These are phyloP conservation scores for Zanthoxylum bungeanum DNA, from an alignment of 345 rosid genomes.

Conservation along the genomic window DNA sequence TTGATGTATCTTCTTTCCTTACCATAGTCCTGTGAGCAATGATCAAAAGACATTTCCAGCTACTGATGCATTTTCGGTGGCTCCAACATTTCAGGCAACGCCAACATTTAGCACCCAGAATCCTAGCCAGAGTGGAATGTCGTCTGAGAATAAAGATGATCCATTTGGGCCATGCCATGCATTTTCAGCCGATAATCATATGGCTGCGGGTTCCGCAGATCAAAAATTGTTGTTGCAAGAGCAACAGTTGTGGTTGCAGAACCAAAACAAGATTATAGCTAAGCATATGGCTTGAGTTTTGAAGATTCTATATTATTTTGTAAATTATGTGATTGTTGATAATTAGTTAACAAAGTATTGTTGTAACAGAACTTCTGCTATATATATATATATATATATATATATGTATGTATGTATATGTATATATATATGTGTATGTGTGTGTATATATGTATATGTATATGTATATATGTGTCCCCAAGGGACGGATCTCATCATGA, in stretches of 20 bases:
- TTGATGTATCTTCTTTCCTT: neutral
- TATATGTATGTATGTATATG: too few species aligned
- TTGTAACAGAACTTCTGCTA: too few species aligned
- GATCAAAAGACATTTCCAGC: constrained; percentile 8
- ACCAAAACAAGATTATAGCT: constrained; percentile 69
- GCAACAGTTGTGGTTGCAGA: constrained; percentile 66
- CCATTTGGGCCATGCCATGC: constrained; percentile 44
- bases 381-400: too few species aligned
- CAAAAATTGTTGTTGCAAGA: constrained; percentile 44
- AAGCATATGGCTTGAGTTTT: constrained; percentile 38
- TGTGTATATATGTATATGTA: too few species aligned
- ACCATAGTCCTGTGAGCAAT: neutral
- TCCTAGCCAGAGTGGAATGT: neutral
- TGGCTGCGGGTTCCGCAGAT: constrained; percentile 16
- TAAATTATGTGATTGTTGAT: neutral
- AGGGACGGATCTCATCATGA: too few species aligned
- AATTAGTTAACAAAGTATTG: constrained; percentile 5
- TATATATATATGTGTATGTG: too few species aligned
- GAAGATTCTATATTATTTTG: neutral
- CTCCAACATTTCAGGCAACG: constrained; percentile 53
- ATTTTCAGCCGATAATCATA: neutral
- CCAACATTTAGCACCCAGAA: constrained; percentile 31
- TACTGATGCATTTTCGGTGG: constrained; percentile 24
- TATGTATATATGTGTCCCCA: too few species aligned
- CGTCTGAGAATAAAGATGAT: constrained; percentile 25